Evolutionary conservation across 495 filamentous ascomycete species (phyloP).

Genomic region (Xylaria intraflava): DNA sequence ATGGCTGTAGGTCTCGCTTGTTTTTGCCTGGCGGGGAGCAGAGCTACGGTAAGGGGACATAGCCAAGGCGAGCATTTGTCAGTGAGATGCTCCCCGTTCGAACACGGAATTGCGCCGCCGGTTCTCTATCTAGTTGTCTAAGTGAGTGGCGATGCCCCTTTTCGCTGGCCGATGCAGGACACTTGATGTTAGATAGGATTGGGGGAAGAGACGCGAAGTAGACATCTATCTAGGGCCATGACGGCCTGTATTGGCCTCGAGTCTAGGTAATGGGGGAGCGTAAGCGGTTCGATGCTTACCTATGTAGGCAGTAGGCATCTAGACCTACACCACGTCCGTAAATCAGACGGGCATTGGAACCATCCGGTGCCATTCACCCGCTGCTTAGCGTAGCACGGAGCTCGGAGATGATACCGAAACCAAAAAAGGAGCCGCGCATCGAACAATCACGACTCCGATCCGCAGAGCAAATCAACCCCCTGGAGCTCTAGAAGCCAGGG

Average conservation of each 20-base stretch:
- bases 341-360: conserved; percentile 14
- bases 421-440: neutral
- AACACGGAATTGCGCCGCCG: conserved; percentile 5
- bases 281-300: too few relatives aligned
- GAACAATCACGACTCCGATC: neutral
- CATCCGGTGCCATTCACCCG: conserved; percentile 5
- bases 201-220: neutral
- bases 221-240: neutral
- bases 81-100: neutral
- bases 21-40: neutral
- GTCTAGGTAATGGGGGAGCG: too few relatives aligned
- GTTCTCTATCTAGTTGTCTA: neutral
- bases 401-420: conserved; percentile 6
- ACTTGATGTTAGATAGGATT: neutral
- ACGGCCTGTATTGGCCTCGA: neutral
- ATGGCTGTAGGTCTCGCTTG: neutral
- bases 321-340: too few relatives aligned
- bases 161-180: conserved; percentile 7
- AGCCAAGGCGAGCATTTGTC: neutral
- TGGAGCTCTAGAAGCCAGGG: neutral
- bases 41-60: neutral
- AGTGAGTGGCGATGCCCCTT: neutral
- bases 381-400: neutral
- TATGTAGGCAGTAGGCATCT: too few relatives aligned
- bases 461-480: neutral